Percentiles rank a stretch among this genome's conserved stretches.
These are phyloP conservation scores for Nannochloris sp. DNA, from an alignment of 139 green algal genomes.

Conservation along the genomic window DNA sequence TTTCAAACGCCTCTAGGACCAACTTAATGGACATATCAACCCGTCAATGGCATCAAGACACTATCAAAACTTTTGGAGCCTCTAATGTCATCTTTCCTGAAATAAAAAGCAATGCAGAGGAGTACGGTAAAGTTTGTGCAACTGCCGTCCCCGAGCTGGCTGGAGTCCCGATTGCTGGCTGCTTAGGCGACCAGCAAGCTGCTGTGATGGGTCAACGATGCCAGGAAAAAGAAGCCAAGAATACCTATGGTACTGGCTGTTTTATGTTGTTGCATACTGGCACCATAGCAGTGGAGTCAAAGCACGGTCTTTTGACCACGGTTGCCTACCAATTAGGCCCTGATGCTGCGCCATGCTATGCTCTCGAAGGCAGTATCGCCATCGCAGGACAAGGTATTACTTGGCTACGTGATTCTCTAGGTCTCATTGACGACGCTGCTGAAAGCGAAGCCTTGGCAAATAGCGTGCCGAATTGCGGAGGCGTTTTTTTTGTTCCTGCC, in stretches of 20 bases:
- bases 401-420: slow-evolving; percentile 82
- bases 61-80: slow-evolving; percentile 58
- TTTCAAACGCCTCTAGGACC: slow-evolving; percentile 87
- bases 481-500: slow-evolving; percentile 94
- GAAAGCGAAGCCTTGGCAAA: slow-evolving; percentile 46
- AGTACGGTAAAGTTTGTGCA: slow-evolving; percentile 37
- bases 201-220: slow-evolving; percentile 90
- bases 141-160: slow-evolving; percentile 20
- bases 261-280: slow-evolving; percentile 97
- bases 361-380: slow-evolving; percentile 84
- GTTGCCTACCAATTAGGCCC: slow-evolving; percentile 77
- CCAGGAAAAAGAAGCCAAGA: slow-evolving; percentile 77
- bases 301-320: slow-evolving; percentile 88
- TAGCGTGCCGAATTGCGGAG: slow-evolving; percentile 52
- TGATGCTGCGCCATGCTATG: slow-evolving; percentile 54
- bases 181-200: slow-evolving; percentile 91
- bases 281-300: slow-evolving; percentile 48
- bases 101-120: slow-evolving; percentile 78
- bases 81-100: slow-evolving; percentile 51
- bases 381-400: slow-evolving; percentile 72
- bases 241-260: slow-evolving; percentile 95
- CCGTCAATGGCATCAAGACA: slow-evolving; percentile 66
- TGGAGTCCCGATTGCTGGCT: slow-evolving; percentile 82
- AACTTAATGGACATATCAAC: slow-evolving; percentile 84
- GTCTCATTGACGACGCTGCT: slow-evolving; percentile 49